These are phyloP conservation scores for Ziziphus jujuba DNA, from an alignment of 306 rosid genomes.

Conservation along the genomic window DNA sequence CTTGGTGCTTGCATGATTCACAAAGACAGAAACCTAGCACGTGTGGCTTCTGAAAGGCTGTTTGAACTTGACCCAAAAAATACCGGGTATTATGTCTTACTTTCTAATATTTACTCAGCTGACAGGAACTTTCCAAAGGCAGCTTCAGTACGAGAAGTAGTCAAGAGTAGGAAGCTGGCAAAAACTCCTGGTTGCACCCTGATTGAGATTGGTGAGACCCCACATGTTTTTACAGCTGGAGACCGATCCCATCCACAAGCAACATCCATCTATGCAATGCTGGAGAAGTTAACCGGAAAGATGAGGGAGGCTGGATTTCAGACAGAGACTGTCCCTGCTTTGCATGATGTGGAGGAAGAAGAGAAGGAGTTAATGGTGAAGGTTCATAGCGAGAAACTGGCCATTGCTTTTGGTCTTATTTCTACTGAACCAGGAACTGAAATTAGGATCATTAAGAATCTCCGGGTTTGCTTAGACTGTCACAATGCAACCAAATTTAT, in stretches of 20 bases:
- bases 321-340: slow-evolving; percentile 66
- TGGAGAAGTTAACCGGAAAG: slow-evolving; percentile 76
- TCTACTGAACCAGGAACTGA: slow-evolving; percentile 75
- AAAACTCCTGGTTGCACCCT: slow-evolving; percentile 93
- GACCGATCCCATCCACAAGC: slow-evolving; percentile 80
- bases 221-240: slow-evolving; percentile 72
- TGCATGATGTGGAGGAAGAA: slow-evolving; percentile 97
- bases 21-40: slow-evolving; percentile 64
- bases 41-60: slow-evolving; percentile 75
- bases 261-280: slow-evolving; percentile 68
- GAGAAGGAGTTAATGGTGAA: slow-evolving; percentile 89
- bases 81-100: slow-evolving; percentile 79
- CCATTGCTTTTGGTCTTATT: slow-evolving; percentile 88
- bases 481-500: slow-evolving; percentile 84
- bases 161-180: slow-evolving; percentile 65
- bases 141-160: slow-evolving; percentile 73
- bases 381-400: slow-evolving; percentile 90
- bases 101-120: slow-evolving; percentile 78
- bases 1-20: slow-evolving; percentile 95
- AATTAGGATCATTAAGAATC: slow-evolving; percentile 90
- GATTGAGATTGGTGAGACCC: slow-evolving; percentile 72
- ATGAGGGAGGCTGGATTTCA: slow-evolving; percentile 84
- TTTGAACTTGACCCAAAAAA: slow-evolving; percentile 75
- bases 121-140: slow-evolving; percentile 87
- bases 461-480: slow-evolving; percentile 94